Evolutionary conservation across 306 rosid species (phyloP).

Genomic region (Pachyrhizus erosus): DNA sequence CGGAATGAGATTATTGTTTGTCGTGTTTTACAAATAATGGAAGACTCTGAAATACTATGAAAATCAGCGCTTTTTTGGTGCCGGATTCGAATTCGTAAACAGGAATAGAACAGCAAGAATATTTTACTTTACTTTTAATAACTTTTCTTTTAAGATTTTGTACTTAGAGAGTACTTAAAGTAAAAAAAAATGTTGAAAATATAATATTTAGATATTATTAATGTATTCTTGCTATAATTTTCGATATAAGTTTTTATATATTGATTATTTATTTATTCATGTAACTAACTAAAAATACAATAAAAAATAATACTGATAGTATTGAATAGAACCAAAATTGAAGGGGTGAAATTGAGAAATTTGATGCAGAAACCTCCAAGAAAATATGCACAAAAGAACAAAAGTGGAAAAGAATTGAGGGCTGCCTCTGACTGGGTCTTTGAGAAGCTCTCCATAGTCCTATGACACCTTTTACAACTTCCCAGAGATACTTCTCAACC

Average conservation of each 20-base stretch:
- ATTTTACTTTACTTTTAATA: neutral
- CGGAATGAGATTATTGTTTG: neutral
- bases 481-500: neutral
- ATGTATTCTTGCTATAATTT: neutral
- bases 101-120: neutral
- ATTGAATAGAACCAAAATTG: neutral
- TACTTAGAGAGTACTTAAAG: neutral
- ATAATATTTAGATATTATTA: neutral
- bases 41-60: slow-evolving; percentile 26
- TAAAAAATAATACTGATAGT: neutral
- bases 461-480: neutral
- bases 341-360: neutral
- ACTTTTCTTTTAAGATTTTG: neutral
- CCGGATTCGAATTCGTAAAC: neutral
- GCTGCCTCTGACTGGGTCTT: neutral
- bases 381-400: neutral
- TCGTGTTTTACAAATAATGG: neutral
- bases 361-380: neutral
- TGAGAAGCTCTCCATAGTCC: neutral
- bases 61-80: slow-evolving; percentile 22
- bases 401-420: neutral
- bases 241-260: neutral
- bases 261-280: neutral
- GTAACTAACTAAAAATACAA: neutral
- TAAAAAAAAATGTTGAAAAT: neutral